Percentiles rank a stretch among this genome's conserved stretches.
Conservation (phyloP, 257 asterid species). For the Lavandula angustifolia region DNA sequence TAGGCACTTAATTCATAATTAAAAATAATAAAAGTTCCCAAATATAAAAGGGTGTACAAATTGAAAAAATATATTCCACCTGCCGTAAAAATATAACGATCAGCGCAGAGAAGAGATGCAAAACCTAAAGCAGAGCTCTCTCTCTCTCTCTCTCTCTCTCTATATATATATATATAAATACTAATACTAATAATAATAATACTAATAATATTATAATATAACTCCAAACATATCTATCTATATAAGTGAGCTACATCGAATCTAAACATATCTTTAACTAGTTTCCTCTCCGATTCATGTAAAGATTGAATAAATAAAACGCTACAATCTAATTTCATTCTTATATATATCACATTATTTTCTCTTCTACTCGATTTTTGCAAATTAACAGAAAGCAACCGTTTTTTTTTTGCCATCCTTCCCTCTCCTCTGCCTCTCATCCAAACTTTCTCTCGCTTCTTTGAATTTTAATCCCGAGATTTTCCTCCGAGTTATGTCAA, state of each 20-base stretch:
- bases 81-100: not conserved
- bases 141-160: conserved; percentile 16
- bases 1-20: not conserved
- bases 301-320: not conserved
- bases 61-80: not conserved
- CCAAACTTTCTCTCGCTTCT: conserved; percentile 1
- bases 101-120: not conserved
- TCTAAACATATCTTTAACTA: too few species aligned
- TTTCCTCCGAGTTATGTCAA: conserved; percentile 29
- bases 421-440: not conserved
- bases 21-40: not conserved
- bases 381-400: conserved; percentile 25
- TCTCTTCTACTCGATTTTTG: not conserved
- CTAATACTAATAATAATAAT: too few species aligned
- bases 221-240: not conserved
- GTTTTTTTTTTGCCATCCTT: conserved; percentile 14
- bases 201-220: too few species aligned
- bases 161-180: too few species aligned
- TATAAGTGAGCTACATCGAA: too few species aligned
- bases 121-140: not conserved
- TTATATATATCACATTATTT: not conserved
- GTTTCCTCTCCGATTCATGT: too few species aligned
- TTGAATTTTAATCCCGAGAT: not conserved
- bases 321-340: not conserved
- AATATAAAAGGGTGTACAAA: not conserved